A percentile compares a stretch with the other conserved stretches of the same genome.
Evolutionary conservation across 2,329 filamentous ascomycete genomes (phyloP).

Genomic region (Diaporthe sp.): DNA sequence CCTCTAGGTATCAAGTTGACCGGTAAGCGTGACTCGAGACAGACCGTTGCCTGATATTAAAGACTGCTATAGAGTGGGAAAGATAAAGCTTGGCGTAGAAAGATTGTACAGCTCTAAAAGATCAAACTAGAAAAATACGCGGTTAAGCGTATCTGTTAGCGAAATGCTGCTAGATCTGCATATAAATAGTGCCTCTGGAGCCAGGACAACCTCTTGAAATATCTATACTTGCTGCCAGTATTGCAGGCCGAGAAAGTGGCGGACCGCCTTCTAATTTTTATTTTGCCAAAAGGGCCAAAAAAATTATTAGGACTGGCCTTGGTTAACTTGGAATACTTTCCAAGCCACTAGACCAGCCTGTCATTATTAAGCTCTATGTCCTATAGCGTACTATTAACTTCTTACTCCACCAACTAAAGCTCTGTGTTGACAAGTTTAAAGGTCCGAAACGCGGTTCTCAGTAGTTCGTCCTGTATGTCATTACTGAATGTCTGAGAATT

Average conservation of each 20-base stretch:
- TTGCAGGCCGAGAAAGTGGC: not conserved
- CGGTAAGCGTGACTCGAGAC: not conserved
- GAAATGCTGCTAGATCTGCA: not conserved
- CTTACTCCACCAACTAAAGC: not conserved
- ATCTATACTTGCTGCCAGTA: conserved; percentile 8
- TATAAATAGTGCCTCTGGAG: not conserved
- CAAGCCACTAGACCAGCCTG: not conserved
- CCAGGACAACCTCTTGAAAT: not conserved
- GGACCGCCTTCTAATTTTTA: not conserved
- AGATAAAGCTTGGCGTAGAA: not conserved
- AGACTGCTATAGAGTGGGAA: not conserved
- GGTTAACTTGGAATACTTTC: not conserved
- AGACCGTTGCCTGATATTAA: not conserved
- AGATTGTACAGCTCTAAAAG: not conserved
- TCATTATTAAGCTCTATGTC: not conserved
- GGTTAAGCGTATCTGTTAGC: not conserved
- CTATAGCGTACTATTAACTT: not conserved
- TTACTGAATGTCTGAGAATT: not conserved
- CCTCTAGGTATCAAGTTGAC: not conserved
- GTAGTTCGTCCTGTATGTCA: not conserved
- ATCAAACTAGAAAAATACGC: not conserved
- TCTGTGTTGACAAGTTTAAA: not conserved
- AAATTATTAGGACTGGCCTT: not conserved
- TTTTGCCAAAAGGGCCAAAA: not conserved
- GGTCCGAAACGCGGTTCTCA: not conserved